Evolutionary conservation across 345 rosid genomes (phyloP).

Genomic region (Corymbia maculata): DNA sequence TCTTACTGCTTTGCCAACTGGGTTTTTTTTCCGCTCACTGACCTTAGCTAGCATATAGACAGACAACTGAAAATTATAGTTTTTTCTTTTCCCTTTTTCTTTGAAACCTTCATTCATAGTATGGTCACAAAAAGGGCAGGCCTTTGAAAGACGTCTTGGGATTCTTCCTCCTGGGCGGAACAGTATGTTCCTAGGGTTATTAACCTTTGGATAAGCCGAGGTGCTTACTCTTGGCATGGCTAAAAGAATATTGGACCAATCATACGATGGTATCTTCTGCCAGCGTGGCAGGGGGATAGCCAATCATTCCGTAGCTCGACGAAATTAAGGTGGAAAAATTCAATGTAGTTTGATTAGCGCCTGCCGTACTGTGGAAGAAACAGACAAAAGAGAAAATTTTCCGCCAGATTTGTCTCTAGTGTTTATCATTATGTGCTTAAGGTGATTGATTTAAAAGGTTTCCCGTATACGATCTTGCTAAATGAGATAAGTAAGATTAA

Average conservation of each 20-base stretch:
- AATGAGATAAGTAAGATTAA: not conserved
- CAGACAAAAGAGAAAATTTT: not conserved
- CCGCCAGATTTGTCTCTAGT: not conserved
- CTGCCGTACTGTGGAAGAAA: not conserved
- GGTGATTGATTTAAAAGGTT: not conserved
- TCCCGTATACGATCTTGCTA: not conserved
- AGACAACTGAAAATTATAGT: not conserved
- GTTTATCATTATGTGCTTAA: not conserved
- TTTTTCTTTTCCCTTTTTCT: not conserved
- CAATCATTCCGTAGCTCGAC: not conserved
- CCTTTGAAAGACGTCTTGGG: not conserved
- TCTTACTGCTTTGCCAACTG: not conserved
- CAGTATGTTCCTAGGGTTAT: slow-evolving; percentile 1
- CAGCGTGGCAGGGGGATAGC: not conserved
- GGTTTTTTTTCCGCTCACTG: not conserved
- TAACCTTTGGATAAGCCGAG: slow-evolving; percentile 7
- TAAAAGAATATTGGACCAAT: slow-evolving; percentile 17
- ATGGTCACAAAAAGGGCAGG: not conserved
- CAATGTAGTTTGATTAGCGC: not conserved
- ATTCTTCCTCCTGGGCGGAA: not conserved
- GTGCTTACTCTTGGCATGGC: not conserved
- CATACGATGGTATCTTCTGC: slow-evolving; percentile 8
- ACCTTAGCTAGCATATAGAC: not conserved
- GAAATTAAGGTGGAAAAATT: not conserved
- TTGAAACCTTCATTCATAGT: not conserved